These are phyloP conservation scores for Nitzschia sp. DNA, from an alignment of 108 stramenopile genomes.

Conservation along the genomic window DNA sequence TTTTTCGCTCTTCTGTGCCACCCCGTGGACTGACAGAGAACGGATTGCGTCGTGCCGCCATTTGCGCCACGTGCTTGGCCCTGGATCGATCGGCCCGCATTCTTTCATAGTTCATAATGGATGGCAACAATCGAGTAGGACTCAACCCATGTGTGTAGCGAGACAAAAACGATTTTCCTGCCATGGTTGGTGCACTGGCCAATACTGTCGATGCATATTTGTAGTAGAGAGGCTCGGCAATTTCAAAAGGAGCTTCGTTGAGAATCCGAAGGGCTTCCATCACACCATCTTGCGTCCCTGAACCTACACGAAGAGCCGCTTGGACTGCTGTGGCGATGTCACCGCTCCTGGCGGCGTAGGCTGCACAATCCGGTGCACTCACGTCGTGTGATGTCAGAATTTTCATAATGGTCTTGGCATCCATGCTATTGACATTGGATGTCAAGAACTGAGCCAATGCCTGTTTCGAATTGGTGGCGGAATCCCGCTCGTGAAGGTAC, in stretches of 20 bases:
- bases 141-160: conserved; percentile 72
- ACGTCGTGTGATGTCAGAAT: conserved; percentile 80
- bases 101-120: conserved; percentile 78
- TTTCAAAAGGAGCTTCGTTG: conserved; percentile 74
- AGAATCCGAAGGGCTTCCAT: conserved; percentile 67
- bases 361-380: conserved; percentile 71
- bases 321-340: conserved; percentile 73
- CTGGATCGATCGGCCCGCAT: conserved; percentile 33
- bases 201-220: conserved; percentile 62
- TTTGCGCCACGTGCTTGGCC: conserved; percentile 32
- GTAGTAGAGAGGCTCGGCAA: conserved; percentile 82
- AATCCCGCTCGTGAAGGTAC: conserved; percentile 62
- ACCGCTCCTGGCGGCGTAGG: conserved; percentile 67
- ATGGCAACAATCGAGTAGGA: conserved; percentile 70
- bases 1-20: conserved; percentile 24
- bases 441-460: conserved; percentile 69
- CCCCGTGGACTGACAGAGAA: conserved; percentile 10
- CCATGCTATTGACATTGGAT: conserved; percentile 69
- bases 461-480: conserved; percentile 34
- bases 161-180: conserved; percentile 70
- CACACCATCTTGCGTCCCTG: conserved; percentile 58
- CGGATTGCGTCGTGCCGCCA: conserved; percentile 20
- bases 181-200: conserved; percentile 66
- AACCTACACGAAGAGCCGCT: conserved; percentile 61
- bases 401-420: conserved; percentile 74